These are phyloP conservation scores for Aspergillus funiculosus DNA, from an alignment of 495 filamentous ascomycete species.

Conservation along the genomic window DNA sequence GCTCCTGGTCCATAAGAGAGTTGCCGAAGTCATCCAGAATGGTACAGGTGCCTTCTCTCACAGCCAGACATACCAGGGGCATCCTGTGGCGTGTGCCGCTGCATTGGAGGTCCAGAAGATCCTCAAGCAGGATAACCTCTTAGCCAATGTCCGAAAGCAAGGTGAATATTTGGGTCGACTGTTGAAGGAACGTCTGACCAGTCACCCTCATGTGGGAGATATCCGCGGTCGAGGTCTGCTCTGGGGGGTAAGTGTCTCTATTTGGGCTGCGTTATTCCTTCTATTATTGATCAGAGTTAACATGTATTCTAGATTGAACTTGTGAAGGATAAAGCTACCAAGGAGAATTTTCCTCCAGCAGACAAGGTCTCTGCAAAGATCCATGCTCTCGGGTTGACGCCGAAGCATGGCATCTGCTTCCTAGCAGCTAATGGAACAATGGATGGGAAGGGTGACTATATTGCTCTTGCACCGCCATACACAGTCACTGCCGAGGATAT, in stretches of 20 bases:
- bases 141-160: constrained; percentile 42
- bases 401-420: constrained; percentile 54
- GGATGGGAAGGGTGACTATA: constrained; percentile 67
- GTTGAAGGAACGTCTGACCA: constrained; percentile 33
- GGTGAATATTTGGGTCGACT: constrained; percentile 36
- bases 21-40: constrained; percentile 44
- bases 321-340: constrained; percentile 47
- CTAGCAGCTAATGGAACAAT: constrained; percentile 65
- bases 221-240: constrained; percentile 49
- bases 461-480: constrained; percentile 68
- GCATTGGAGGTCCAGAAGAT: constrained; percentile 45
- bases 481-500: constrained; percentile 56
- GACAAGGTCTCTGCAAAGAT: constrained; percentile 39
- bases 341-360: constrained; percentile 42
- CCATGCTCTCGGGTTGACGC: constrained; percentile 43
- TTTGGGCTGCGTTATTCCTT: too few relatives aligned
- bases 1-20: constrained; percentile 46
- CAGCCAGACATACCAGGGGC: constrained; percentile 51
- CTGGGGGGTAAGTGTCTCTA: constrained; percentile 40
- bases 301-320: constrained; percentile 43
- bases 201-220: constrained; percentile 44
- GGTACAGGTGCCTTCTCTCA: constrained; percentile 46
- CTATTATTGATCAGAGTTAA: constrained; percentile 7
- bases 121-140: constrained; percentile 36
- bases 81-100: constrained; percentile 45